These are phyloP conservation scores for Cubamyces sp. DNA, from an alignment of 768 basidiomycete species.

Conservation along the genomic window DNA sequence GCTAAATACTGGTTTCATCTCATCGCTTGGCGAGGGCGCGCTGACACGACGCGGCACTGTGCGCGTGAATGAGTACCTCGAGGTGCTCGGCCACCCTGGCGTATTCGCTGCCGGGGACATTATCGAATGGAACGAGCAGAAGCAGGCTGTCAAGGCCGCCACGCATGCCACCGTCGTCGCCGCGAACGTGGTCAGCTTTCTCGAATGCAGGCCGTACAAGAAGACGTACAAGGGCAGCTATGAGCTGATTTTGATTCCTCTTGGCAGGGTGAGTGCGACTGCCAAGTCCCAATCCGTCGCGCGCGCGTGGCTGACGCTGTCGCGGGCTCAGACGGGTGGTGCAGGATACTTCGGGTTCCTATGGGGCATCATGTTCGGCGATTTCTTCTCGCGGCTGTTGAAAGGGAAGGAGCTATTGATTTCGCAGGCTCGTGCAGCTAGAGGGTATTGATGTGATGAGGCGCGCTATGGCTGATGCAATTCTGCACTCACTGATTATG, in stretches of 20 bases:
- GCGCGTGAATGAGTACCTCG: constrained; percentile 60
- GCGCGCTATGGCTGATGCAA: neutral
- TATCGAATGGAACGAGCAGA: constrained; percentile 66
- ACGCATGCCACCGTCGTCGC: constrained; percentile 49
- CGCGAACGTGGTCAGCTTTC: constrained; percentile 51
- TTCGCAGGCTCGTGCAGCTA: constrained; percentile 10
- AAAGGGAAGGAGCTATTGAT: constrained; percentile 37
- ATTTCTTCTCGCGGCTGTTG: constrained; percentile 29
- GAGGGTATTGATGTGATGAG: constrained; percentile 5
- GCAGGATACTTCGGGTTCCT: constrained; percentile 34
- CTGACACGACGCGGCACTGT: constrained; percentile 47
- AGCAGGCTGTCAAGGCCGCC: constrained; percentile 53
- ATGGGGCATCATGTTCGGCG: constrained; percentile 37
- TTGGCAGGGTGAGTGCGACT: constrained; percentile 49
- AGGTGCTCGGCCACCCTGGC: constrained; percentile 51
- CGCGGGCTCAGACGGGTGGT: constrained; percentile 32
- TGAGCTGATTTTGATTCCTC: constrained; percentile 58
- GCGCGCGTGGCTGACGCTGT: neutral
- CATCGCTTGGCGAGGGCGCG: constrained; percentile 40
- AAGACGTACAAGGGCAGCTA: constrained; percentile 52
- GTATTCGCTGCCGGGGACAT: constrained; percentile 73
- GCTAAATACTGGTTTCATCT: constrained; percentile 58
- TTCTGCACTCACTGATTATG: neutral
- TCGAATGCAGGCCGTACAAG: constrained; percentile 41
- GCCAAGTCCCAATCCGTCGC: neutral